These are phyloP conservation scores for Trichocladium antarcticum DNA, from an alignment of 495 filamentous ascomycete species.

Conservation along the genomic window DNA sequence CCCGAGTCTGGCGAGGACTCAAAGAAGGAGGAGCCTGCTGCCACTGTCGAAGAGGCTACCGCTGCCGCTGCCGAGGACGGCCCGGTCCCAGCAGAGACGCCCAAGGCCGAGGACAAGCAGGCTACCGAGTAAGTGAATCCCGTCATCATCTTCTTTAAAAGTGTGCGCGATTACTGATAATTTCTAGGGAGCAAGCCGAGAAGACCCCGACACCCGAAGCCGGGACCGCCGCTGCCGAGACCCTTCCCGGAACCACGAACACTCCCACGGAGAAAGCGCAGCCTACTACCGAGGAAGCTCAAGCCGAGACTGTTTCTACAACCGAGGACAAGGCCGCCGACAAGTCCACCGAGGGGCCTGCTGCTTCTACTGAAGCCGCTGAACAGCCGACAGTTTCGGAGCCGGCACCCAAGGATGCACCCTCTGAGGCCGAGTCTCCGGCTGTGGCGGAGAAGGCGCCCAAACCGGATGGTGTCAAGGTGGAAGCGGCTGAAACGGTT, in stretches of 20 bases:
- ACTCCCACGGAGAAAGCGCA: not conserved
- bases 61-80: not conserved
- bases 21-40: too few species aligned
- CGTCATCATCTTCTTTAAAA: too few species aligned
- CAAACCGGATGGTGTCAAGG: slow-evolving; percentile 1
- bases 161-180: too few species aligned
- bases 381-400: not conserved
- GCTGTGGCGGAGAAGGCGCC: slow-evolving; percentile 6
- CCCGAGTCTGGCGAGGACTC: not conserved
- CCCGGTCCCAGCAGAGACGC: not conserved
- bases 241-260: not conserved
- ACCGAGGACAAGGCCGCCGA: not conserved
- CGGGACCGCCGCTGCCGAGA: not conserved
- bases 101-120: slow-evolving; percentile 8
- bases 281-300: slow-evolving; percentile 6
- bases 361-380: not conserved
- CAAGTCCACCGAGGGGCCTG: slow-evolving; percentile 5
- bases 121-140: not conserved
- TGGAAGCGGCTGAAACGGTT: slow-evolving; percentile 4
- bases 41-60: too few species aligned
- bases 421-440: slow-evolving; percentile 2
- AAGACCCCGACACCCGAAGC: too few species aligned
- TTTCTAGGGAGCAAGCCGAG: not conserved
- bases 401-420: not conserved
- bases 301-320: not conserved